Evolutionary conservation across 306 rosid species (phyloP), one percentile per base, ranked within the genome.

Genomic region (Vicia faba): DNA sequence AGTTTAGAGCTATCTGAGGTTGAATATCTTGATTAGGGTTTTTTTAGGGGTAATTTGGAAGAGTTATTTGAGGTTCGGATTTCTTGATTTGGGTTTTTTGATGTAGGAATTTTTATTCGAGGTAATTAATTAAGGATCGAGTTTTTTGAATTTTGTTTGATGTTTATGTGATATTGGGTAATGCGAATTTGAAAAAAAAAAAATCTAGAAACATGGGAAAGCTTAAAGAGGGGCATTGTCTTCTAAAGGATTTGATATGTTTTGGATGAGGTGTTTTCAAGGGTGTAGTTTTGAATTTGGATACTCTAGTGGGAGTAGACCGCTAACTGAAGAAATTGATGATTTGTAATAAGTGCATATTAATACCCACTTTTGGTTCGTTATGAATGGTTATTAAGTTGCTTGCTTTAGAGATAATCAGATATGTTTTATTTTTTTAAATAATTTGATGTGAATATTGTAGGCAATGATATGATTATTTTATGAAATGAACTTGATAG

Each of bases 21-120:
- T 77, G 4, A 11, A 29, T 64, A 57, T 65, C 18, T 19, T 12
- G 63, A 55, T 71, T 71, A 65, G 77, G 64, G 58, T 58, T 64
- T 56, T 69, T 23, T 0, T n/a, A n/a, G 8, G 31, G 44, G 7
- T 41, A 39, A 58, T 8, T 11, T 25, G 28, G 28, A 70, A 41
- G 44, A 36, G 9, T 33, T 1, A 5, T 58, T 70, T 55, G 44
- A 8, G 20, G 0, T 31, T 55, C 18, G n/a, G 15, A 0, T 28
- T 63, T 33, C 7, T 33, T 7, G 2, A 33, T 33, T 33, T 5
- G 38, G 36, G 2, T 70, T 19, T 70, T 31, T 7, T 1, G 3
- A 18, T 41, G 53, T 19, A 7, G 62, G 38, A 6, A 7, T 33
- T 33, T 31, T 31, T 6, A 5, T 5, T 0, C 7, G 1, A 1